These are phyloP conservation scores for Boletus rubescentipes DNA, from an alignment of 768 basidiomycete genomes.

Conservation along the genomic window DNA sequence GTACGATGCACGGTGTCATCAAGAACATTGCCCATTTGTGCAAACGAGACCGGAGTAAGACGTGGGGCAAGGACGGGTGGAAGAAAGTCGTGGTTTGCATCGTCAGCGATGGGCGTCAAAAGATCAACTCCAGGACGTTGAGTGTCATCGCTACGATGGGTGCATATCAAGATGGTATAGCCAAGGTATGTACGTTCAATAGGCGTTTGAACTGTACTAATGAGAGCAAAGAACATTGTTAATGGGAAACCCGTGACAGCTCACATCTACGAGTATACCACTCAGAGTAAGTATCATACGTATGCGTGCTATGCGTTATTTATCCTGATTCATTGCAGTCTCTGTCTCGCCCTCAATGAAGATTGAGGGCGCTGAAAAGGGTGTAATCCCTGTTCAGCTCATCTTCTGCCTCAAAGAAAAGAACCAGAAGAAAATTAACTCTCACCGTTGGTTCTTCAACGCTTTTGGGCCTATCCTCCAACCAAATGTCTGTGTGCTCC, in stretches of 20 bases:
- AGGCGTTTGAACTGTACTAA: conserved; percentile 1
- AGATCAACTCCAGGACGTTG: conserved; percentile 82
- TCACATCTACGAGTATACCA: conserved; percentile 93
- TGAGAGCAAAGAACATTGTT: conserved; percentile 55
- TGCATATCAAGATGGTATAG: conserved; percentile 91
- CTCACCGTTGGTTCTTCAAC: conserved; percentile 95
- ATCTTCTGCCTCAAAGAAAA: conserved; percentile 92
- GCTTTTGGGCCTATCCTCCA: conserved; percentile 80
- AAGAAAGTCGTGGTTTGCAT: conserved; percentile 96
- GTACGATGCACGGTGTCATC: conserved; percentile 95
- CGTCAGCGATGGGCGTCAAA: conserved; percentile 81
- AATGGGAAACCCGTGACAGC: conserved; percentile 82
- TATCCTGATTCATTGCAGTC: conserved; percentile 44
- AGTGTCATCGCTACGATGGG: conserved; percentile 93
- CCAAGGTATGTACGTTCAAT: conserved; percentile 53
- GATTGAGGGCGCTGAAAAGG: conserved; percentile 75
- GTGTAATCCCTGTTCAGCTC: conserved; percentile 85
- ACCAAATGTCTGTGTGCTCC: conserved; percentile 88
- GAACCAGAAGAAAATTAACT: conserved; percentile 96
- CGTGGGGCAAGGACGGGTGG: conserved; percentile 98
- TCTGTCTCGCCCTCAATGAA: conserved; percentile 80
- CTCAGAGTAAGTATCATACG: conserved; percentile 57
- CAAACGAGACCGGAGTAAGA: conserved; percentile 82
- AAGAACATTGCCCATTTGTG: conserved; percentile 91
- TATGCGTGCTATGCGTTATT: neutral